These are phyloP conservation scores for Yarrowia sp. DNA, from an alignment of 805 yeast genomes.

Conservation along the genomic window DNA sequence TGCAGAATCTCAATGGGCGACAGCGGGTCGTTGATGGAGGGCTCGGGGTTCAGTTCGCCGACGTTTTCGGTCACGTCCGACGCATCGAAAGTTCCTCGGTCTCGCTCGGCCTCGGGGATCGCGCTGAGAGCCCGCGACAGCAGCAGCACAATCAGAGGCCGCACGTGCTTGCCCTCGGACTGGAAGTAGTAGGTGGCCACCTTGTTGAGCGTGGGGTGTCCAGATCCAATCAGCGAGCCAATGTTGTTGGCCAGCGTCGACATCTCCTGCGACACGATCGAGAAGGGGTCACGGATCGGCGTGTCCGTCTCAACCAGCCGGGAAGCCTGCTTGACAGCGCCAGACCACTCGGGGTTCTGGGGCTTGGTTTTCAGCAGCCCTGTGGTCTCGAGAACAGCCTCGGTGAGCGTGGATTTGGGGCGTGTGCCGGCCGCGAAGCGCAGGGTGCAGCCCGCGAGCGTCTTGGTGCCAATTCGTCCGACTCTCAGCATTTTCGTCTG, in stretches of 20 bases:
- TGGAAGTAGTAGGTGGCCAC: constrained; percentile 95
- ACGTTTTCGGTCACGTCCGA: constrained; percentile 36
- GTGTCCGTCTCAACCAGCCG: constrained; percentile 39
- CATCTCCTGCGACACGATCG: constrained; percentile 92
- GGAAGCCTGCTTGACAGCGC: constrained; percentile 36
- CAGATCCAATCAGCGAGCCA: constrained; percentile 82
- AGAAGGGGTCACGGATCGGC: constrained; percentile 75
- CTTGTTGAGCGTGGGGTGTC: constrained; percentile 88
- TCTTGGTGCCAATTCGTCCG: constrained; percentile 10
- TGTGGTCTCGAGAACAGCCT: constrained; percentile 30
- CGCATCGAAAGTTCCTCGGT: constrained; percentile 56
- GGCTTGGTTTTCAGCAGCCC: constrained; percentile 23
- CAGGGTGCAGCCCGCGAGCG: not conserved
- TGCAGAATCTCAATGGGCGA: constrained; percentile 81
- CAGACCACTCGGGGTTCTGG: constrained; percentile 29
- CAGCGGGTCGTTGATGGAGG: constrained; percentile 45
- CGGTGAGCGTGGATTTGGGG: constrained; percentile 31
- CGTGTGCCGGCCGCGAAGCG: not conserved
- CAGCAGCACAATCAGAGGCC: constrained; percentile 85
- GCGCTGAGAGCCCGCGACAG: constrained; percentile 72
- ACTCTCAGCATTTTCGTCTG: constrained; percentile 5
- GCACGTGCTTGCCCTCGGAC: constrained; percentile 91
- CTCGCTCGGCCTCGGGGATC: constrained; percentile 68
- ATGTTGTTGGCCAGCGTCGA: constrained; percentile 81
- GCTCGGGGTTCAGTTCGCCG: constrained; percentile 35